Conservation (phyloP, 2,329 filamentous ascomycete genomes). For the Aspergillus pseudoviridinutans region DNA sequence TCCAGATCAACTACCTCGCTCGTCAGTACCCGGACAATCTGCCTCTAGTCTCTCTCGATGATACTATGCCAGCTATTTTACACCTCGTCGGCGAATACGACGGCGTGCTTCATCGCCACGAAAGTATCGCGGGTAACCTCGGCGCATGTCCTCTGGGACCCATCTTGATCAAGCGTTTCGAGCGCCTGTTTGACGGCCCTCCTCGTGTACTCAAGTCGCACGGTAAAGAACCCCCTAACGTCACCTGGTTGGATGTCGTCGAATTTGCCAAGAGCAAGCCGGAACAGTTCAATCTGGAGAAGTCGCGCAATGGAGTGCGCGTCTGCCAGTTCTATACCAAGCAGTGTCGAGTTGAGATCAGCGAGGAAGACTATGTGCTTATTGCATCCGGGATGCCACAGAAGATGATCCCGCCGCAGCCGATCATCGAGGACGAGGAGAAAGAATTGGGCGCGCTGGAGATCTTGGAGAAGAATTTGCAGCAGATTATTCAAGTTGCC, state of each 20-base stretch:
- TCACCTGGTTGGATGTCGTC: constrained; percentile 83
- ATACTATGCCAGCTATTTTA: constrained; percentile 70
- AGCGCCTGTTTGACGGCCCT: constrained; percentile 77
- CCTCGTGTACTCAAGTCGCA: constrained; percentile 64
- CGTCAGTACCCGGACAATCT: constrained; percentile 60
- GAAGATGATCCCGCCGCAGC: constrained; percentile 74
- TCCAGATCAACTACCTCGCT: constrained; percentile 66
- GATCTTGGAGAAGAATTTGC: constrained; percentile 74
- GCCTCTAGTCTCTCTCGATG: constrained; percentile 59
- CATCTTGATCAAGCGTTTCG: constrained; percentile 79
- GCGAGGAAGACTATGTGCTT: constrained; percentile 80
- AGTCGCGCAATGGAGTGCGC: constrained; percentile 63
- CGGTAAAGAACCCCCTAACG: constrained; percentile 56
- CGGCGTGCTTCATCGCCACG: constrained; percentile 77
- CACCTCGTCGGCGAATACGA: constrained; percentile 75
- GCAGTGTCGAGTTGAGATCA: constrained; percentile 76
- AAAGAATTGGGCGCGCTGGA: constrained; percentile 80
- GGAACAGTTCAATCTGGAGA: constrained; percentile 69
- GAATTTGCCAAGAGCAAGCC: constrained; percentile 78
- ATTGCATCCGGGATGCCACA: constrained; percentile 80
- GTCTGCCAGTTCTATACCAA: constrained; percentile 81
- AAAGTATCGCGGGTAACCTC: constrained; percentile 80
- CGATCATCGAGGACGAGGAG: constrained; percentile 79
- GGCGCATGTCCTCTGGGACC: constrained; percentile 79
- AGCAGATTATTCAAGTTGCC: constrained; percentile 72